phyloP scores from a whole-genome alignment of 129 eudicot species.

The Mikania micrantha region DNA sequence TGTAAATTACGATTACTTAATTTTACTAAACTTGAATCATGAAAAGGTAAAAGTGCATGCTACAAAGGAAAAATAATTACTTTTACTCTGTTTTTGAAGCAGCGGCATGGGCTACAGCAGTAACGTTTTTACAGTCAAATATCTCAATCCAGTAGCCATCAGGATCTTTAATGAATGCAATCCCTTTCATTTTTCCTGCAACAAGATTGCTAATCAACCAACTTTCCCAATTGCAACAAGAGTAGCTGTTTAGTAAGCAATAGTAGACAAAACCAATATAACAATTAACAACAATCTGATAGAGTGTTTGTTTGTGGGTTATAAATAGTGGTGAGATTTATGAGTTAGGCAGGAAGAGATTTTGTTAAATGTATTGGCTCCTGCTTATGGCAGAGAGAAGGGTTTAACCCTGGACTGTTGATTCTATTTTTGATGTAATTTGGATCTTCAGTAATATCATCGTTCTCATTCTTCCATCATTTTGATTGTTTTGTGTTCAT shows the following conservation, averaged over 20 bases:
- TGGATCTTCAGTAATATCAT: too few relatives aligned
- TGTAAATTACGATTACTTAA: not conserved
- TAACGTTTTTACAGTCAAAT: conserved; percentile 59
- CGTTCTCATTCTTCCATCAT: too few relatives aligned
- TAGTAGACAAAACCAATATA: not conserved
- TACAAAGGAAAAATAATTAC: not conserved
- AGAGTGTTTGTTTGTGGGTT: too few relatives aligned
- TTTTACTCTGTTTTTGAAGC: conserved; percentile 30
- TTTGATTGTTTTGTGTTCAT: too few relatives aligned
- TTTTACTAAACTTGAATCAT: not conserved
- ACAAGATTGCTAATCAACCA: conserved; percentile 9
- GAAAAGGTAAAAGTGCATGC: not conserved
- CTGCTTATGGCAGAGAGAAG: too few relatives aligned
- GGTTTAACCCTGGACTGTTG: too few relatives aligned
- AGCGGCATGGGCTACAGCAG: conserved; percentile 43
- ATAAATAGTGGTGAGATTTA: too few relatives aligned
- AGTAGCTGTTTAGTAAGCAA: not conserved
- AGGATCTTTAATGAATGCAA: conserved; percentile 93
- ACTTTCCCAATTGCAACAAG: not conserved
- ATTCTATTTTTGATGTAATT: too few relatives aligned
- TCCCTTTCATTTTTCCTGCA: conserved; percentile 82
- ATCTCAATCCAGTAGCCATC: conserved; percentile 99
- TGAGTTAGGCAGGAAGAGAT: too few relatives aligned
- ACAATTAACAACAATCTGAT: too few relatives aligned
- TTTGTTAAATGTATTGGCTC: too few relatives aligned